Percentiles rank a stretch among this genome's conserved stretches.
phyloP scores from a whole-genome alignment of 768 basidiomycete species.

The Rhodocollybia butyracea region DNA sequence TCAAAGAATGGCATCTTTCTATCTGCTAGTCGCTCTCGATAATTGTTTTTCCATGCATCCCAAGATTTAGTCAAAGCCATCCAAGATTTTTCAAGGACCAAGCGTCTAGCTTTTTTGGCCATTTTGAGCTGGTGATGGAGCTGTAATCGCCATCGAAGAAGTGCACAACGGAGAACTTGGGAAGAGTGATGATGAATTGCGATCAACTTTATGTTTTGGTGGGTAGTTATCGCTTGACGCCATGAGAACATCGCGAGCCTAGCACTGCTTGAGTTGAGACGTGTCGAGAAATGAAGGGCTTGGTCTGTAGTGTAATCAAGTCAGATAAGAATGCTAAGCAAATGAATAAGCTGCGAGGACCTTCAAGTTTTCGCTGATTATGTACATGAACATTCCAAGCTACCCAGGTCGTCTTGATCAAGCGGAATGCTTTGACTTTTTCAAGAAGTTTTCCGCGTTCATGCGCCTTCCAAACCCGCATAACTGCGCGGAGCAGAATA shows the following conservation, averaged over 20 bases:
- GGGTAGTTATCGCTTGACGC: constrained; percentile 37
- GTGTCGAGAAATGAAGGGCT: constrained; percentile 48
- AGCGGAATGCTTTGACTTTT: constrained; percentile 42
- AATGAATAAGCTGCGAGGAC: constrained; percentile 33
- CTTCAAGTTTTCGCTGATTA: constrained; percentile 38
- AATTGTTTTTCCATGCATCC: constrained; percentile 43
- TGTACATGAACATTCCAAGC: constrained; percentile 49
- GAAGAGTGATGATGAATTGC: constrained; percentile 48
- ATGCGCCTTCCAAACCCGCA: constrained; percentile 66
- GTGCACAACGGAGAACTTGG: constrained; percentile 34
- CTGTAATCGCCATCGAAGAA: constrained; percentile 54
- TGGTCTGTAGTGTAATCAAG: constrained; percentile 29
- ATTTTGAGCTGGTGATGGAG: constrained; percentile 47
- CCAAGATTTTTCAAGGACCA: constrained; percentile 49
- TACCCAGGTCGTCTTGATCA: constrained; percentile 43
- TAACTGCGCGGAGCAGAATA: constrained; percentile 54
- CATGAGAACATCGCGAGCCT: constrained; percentile 41
- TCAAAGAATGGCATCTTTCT: constrained; percentile 43
- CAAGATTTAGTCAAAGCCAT: constrained; percentile 46
- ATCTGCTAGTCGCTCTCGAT: constrained; percentile 42
- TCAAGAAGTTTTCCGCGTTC: constrained; percentile 60
- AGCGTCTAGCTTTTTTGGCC: constrained; percentile 52
- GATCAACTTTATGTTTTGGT: constrained; percentile 43
- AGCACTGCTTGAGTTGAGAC: constrained; percentile 37
- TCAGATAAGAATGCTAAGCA: not conserved